Evolutionary conservation across 78 protist species (phyloP).

Genomic region (Monocercomonoides exilis): DNA sequence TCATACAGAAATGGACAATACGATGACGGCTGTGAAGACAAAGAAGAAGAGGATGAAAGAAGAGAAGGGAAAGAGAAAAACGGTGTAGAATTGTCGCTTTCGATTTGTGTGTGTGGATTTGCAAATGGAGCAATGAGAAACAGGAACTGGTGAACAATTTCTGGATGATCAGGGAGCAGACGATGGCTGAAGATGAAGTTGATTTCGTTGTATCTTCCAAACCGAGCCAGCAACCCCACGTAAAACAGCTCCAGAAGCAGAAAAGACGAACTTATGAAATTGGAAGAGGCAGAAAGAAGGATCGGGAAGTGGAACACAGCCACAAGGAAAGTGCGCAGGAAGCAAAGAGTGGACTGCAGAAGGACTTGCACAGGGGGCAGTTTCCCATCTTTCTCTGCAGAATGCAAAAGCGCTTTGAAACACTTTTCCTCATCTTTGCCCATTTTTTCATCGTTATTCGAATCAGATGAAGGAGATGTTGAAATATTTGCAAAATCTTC

Average conservation of each 20-base stretch:
- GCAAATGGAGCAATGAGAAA: too few relatives aligned
- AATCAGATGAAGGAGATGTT: too few relatives aligned
- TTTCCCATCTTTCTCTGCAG: too few relatives aligned
- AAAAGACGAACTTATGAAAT: not conserved
- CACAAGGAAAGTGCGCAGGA: not conserved
- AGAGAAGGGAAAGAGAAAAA: too few relatives aligned
- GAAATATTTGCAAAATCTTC: too few relatives aligned
- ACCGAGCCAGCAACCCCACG: not conserved
- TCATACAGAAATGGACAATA: not conserved
- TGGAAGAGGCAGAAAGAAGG: not conserved
- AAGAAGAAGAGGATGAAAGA: too few relatives aligned
- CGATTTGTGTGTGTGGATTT: too few relatives aligned
- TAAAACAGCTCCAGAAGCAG: not conserved
- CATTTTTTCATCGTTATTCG: too few relatives aligned
- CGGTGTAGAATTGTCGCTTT: too few relatives aligned
- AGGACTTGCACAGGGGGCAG: too few relatives aligned
- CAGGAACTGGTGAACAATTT: not conserved
- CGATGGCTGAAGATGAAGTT: not conserved
- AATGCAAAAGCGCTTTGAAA: too few relatives aligned
- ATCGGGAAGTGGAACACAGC: not conserved
- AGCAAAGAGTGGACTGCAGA: not conserved
- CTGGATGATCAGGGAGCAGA: not conserved
- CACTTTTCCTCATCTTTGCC: too few relatives aligned
- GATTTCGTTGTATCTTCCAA: not conserved
- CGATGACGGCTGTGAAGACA: not conserved